phyloP scores from a whole-genome alignment of 176 grass and related monocot genomes.

The sorghum (Sorghum bicolor) region Sorghum_bicolor_NCBIv3 NC_012879.2:56909501-56910000 shows the following conservation, averaged over 20 bases:
- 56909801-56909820: neutral
- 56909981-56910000: too few relatives aligned
- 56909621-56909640: conserved; percentile 33
- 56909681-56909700: conserved; percentile 36
- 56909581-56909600: conserved; percentile 31
- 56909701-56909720: neutral
- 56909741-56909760: neutral
- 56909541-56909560: neutral
- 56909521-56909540: neutral
- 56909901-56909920: too few relatives aligned
- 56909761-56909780: neutral
- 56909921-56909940: too few relatives aligned
- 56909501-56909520: conserved; percentile 35
- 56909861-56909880: too few relatives aligned
- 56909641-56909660: conserved; percentile 45
- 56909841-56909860: neutral
- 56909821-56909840: neutral
- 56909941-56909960: too few relatives aligned
- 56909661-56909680: conserved; percentile 36
- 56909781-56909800: neutral
- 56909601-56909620: conserved; percentile 21
- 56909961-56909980: too few relatives aligned
- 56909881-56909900: too few relatives aligned
- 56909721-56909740: neutral
- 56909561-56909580: neutral